Conservation (phyloP, 2,329 filamentous ascomycete species). For the Fusarium sulawesiense region DNA sequence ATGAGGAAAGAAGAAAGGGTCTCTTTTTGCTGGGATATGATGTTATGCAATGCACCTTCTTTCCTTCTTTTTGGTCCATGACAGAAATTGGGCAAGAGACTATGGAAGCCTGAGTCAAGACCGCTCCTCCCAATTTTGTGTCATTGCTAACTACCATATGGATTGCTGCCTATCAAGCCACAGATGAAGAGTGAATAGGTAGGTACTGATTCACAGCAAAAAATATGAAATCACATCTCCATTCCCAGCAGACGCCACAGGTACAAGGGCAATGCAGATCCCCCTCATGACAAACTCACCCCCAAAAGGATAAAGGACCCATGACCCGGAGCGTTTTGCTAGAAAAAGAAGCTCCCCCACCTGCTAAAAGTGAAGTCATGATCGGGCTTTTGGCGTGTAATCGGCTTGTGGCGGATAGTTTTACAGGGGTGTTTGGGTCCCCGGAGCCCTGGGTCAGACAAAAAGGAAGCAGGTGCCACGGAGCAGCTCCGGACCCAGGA, state of each 20-base stretch:
- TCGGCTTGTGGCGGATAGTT: slow-evolving; percentile 9
- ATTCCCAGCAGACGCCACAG: slow-evolving; percentile 31
- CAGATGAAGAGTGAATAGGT: slow-evolving; percentile 3
- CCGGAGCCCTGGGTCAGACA: slow-evolving; percentile 12
- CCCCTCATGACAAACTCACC: slow-evolving; percentile 33
- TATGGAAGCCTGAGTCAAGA: not conserved
- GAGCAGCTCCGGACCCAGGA: slow-evolving; percentile 15
- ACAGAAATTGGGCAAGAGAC: slow-evolving; percentile 3
- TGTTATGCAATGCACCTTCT: slow-evolving; percentile 1
- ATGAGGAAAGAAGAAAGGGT: not conserved
- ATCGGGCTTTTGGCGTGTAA: slow-evolving; percentile 32
- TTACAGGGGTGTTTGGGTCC: not conserved
- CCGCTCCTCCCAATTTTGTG: not conserved
- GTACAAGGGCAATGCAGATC: slow-evolving; percentile 30
- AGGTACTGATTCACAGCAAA: slow-evolving; percentile 1
- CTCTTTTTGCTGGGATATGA: not conserved
- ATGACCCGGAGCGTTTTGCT: slow-evolving; percentile 28
- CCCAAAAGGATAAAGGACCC: slow-evolving; percentile 13
- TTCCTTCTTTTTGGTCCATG: not conserved
- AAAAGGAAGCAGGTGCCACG: slow-evolving; percentile 2
- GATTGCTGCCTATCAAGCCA: slow-evolving; percentile 24
- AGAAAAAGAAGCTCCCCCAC: slow-evolving; percentile 19
- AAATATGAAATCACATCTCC: slow-evolving; percentile 9
- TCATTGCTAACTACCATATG: not conserved
- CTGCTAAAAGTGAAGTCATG: slow-evolving; percentile 18